Percentiles rank a stretch among this genome's conserved stretches.
phyloP scores from a whole-genome alignment of 2,329 filamentous ascomycete species.

The Ophiostoma australiae region DNA sequence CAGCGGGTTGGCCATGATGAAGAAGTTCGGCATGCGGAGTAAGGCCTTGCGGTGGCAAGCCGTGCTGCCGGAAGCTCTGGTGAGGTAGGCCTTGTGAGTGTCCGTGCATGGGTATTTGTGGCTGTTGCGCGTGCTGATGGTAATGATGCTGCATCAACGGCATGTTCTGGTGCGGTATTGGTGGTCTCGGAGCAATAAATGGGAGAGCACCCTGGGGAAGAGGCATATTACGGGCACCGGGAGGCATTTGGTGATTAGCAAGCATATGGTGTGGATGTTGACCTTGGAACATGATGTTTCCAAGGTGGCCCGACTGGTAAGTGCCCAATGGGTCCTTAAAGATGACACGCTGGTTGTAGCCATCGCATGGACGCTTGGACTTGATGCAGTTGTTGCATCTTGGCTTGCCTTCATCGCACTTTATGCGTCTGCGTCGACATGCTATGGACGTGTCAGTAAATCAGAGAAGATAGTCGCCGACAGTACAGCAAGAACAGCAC shows the following conservation, averaged over 20 bases:
- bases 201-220: conserved; percentile 38
- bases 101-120: conserved; percentile 4
- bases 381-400: conserved; percentile 81
- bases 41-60: background rate
- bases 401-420: conserved; percentile 87
- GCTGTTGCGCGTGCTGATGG: conserved; percentile 18
- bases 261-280: conserved; percentile 43
- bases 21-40: background rate
- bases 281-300: conserved; percentile 43
- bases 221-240: conserved; percentile 36
- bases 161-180: conserved; percentile 27
- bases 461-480: background rate
- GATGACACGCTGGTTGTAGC: conserved; percentile 73
- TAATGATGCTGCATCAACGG: conserved; percentile 1
- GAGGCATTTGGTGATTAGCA: conserved; percentile 42
- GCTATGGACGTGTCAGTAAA: conserved; percentile 46
- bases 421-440: conserved; percentile 90
- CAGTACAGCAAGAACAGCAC: background rate
- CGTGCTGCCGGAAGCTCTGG: background rate
- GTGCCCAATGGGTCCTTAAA: conserved; percentile 70
- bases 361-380: conserved; percentile 77
- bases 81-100: background rate
- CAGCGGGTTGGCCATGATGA: background rate
- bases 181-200: conserved; percentile 51
- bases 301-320: conserved; percentile 46